Conservation (phyloP, 129 eudicot genomes). For the Ambrosia artemisiifolia region DNA sequence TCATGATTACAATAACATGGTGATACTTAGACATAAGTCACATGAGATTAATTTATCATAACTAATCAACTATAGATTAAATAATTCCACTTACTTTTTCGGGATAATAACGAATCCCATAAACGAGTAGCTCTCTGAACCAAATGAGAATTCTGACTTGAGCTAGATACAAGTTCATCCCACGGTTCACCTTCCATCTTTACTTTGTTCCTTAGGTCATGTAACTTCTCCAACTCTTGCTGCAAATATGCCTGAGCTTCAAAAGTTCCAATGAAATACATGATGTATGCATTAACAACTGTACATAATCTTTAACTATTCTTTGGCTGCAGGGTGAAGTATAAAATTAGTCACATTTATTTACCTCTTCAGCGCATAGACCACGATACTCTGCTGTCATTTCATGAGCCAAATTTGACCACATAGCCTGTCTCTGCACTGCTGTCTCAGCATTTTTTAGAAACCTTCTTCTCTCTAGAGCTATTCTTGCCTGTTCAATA, state of each 20-base stretch:
- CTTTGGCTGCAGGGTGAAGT: neutral
- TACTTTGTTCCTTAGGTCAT: slow-evolving; percentile 90
- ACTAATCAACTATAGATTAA: neutral
- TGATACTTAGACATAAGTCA: neutral
- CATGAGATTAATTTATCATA: neutral
- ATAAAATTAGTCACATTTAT: slow-evolving; percentile 22
- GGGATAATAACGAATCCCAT: slow-evolving; percentile 96
- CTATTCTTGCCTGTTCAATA: slow-evolving; percentile 81
- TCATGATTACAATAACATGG: neutral
- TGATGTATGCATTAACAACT: slow-evolving; percentile 1
- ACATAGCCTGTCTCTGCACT: slow-evolving; percentile 94
- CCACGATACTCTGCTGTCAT: slow-evolving; percentile 99
- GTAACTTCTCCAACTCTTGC: slow-evolving; percentile 97
- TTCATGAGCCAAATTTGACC: slow-evolving; percentile 99
- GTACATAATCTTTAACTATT: slow-evolving; percentile 4
- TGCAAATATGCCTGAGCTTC: slow-evolving; percentile 87
- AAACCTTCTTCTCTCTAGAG: slow-evolving; percentile 90
- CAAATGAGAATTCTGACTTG: slow-evolving; percentile 93
- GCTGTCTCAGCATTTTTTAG: slow-evolving; percentile 94
- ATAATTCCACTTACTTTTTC: slow-evolving; percentile 62
- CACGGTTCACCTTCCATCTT: slow-evolving; percentile 97
- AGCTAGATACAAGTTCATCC: slow-evolving; percentile 97
- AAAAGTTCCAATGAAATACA: slow-evolving; percentile 6
- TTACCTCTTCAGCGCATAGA: slow-evolving; percentile 98
- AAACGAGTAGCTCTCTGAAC: slow-evolving; percentile 90